Percentiles rank a stretch among this genome's conserved stretches.
These are phyloP conservation scores for Rhodotorula sp. DNA, from an alignment of 1,284 basidiomycete species.

Conservation along the genomic window DNA sequence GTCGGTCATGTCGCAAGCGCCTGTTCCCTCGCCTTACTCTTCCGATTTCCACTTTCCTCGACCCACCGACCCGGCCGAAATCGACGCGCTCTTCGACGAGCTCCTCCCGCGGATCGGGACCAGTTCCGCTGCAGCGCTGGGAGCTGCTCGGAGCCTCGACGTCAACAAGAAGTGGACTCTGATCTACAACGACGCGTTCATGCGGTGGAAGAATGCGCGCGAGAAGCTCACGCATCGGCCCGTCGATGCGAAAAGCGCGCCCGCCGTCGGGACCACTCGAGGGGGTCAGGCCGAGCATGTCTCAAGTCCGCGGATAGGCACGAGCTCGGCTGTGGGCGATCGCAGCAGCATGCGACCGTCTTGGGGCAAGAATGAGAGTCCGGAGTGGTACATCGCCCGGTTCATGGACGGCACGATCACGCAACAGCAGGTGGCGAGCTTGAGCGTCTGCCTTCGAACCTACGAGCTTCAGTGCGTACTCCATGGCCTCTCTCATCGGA, in stretches of 20 bases:
- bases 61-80: conserved; percentile 68
- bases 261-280: conserved; percentile 30
- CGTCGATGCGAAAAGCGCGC: conserved; percentile 24
- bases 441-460: conserved; percentile 77
- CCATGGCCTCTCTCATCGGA: background rate
- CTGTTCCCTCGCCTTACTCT: conserved; percentile 21
- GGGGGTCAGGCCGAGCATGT: conserved; percentile 59
- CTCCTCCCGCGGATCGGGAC: conserved; percentile 59
- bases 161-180: conserved; percentile 91
- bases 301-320: conserved; percentile 40
- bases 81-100: conserved; percentile 73
- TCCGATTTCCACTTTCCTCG: conserved; percentile 66
- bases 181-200: conserved; percentile 77
- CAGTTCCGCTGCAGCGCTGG: conserved; percentile 22
- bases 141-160: conserved; percentile 60
- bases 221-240: conserved; percentile 35
- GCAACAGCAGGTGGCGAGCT: conserved; percentile 70
- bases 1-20: conserved; percentile 7
- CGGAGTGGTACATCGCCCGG: conserved; percentile 72
- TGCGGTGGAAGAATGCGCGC: conserved; percentile 63
- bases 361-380: conserved; percentile 43
- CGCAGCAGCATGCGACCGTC: background rate
- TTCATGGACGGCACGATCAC: conserved; percentile 84
- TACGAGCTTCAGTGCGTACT: conserved; percentile 69
- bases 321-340: background rate